phyloP scores from a whole-genome alignment of 306 rosid genomes.

The Citrullus mucosospermus region DNA sequence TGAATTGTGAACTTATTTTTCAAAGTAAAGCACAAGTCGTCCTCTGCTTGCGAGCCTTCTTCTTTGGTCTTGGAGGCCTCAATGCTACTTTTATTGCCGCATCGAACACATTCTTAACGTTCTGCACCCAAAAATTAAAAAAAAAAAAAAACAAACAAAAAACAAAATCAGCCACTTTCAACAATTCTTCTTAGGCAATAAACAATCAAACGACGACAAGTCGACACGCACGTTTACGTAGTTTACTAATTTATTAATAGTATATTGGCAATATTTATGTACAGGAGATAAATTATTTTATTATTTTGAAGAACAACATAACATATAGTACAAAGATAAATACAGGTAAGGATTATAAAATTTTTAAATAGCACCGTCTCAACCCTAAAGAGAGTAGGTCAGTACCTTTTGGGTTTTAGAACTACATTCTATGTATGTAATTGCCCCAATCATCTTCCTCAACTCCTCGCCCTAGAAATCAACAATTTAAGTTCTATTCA shows the following conservation, averaged over 20 bases:
- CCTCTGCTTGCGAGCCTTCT: constrained; percentile 17
- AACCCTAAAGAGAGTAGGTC: too few species aligned
- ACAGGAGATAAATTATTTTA: too few species aligned
- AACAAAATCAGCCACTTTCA: background rate
- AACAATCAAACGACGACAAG: too few species aligned
- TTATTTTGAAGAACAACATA: too few species aligned
- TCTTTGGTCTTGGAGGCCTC: constrained; percentile 18
- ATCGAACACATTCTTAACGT: constrained; percentile 29
- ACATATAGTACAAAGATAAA: too few species aligned
- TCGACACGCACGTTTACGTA: too few species aligned
- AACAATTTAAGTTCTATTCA: background rate
- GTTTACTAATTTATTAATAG: too few species aligned
- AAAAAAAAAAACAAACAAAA: background rate
- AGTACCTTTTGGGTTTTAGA: constrained; percentile 26
- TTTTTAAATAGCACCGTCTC: too few species aligned
- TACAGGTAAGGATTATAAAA: too few species aligned
- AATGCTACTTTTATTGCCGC: constrained; percentile 27
- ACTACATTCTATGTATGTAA: constrained; percentile 24
- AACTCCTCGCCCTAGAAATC: constrained; percentile 23
- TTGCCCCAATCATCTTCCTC: constrained; percentile 28
- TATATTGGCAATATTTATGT: too few species aligned
- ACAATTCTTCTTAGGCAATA: too few species aligned
- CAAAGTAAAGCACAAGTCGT: constrained; percentile 10
- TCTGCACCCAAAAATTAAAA: constrained; percentile 1
- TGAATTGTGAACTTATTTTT: background rate